Evolutionary conservation across 2,329 filamentous ascomycete species (phyloP).

Genomic region (Apiospora pterosperma): DNA sequence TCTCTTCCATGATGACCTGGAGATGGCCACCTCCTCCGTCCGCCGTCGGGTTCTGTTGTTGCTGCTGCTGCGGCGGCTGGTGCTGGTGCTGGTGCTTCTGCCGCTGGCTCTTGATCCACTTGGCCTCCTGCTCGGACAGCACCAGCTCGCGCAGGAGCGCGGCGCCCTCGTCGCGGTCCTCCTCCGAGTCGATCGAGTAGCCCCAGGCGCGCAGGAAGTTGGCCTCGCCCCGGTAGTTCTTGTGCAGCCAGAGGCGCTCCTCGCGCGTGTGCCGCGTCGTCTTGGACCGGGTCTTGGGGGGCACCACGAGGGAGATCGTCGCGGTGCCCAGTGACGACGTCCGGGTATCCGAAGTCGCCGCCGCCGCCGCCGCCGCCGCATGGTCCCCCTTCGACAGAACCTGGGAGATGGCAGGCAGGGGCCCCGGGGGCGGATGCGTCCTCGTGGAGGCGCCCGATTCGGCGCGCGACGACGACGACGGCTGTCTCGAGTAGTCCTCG

Average conservation of each 20-base stretch:
- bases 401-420: slow-evolving; percentile 15
- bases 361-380: neutral
- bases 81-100: slow-evolving; percentile 9
- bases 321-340: neutral
- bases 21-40: too few species aligned
- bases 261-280: slow-evolving; percentile 15
- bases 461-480: neutral
- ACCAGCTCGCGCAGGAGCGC: slow-evolving; percentile 22
- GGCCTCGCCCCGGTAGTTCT: slow-evolving; percentile 24
- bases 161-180: slow-evolving; percentile 22
- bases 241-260: slow-evolving; percentile 24
- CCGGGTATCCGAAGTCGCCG: neutral
- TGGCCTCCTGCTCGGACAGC: slow-evolving; percentile 18
- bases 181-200: slow-evolving; percentile 17
- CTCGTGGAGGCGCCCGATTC: neutral
- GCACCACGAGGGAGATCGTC: neutral
- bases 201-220: slow-evolving; percentile 25
- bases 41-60: neutral
- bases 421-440: slow-evolving; percentile 12
- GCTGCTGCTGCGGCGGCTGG: slow-evolving; percentile 7
- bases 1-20: slow-evolving; percentile 11
- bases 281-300: neutral
- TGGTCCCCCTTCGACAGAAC: neutral
- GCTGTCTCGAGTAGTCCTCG: neutral
- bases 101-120: slow-evolving; percentile 6